phyloP scores from a whole-genome alignment of 2,329 filamentous ascomycete species.

The Aspergillus nomiae region DNA sequence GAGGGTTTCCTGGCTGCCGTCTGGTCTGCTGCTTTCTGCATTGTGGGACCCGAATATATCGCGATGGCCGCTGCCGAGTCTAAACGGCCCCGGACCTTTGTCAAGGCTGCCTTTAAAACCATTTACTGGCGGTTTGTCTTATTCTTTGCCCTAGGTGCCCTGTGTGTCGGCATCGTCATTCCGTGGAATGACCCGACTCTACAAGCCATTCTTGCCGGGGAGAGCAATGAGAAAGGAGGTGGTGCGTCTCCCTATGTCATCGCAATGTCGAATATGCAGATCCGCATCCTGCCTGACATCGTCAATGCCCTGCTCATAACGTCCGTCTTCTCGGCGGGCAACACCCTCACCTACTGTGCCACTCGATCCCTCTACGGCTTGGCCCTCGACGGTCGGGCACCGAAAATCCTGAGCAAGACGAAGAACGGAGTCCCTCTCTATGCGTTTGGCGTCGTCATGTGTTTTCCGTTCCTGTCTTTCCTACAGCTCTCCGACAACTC shows the following conservation, averaged over 20 bases:
- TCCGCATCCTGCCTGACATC: constrained; percentile 63
- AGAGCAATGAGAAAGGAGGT: constrained; percentile 6
- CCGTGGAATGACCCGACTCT: constrained; percentile 65
- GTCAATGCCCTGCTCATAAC: constrained; percentile 70
- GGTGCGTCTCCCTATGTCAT: constrained; percentile 61
- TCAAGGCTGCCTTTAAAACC: constrained; percentile 71
- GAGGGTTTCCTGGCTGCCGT: constrained; percentile 64
- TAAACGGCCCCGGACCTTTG: constrained; percentile 64
- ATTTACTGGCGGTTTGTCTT: constrained; percentile 72
- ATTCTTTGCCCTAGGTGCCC: constrained; percentile 71
- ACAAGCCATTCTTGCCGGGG: constrained; percentile 22
- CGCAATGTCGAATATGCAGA: constrained; percentile 64
- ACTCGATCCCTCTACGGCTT: constrained; percentile 66
- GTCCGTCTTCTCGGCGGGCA: constrained; percentile 65
- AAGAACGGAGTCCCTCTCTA: constrained; percentile 65
- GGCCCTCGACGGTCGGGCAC: constrained; percentile 66
- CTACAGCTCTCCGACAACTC: constrained; percentile 63
- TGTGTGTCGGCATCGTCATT: constrained; percentile 69
- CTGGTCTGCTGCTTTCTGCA: constrained; percentile 65
- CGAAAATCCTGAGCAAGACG: constrained; percentile 46
- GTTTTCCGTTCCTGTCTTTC: constrained; percentile 69
- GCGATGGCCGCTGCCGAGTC: constrained; percentile 65
- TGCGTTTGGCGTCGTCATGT: constrained; percentile 64
- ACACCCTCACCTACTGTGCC: constrained; percentile 64
- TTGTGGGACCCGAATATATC: constrained; percentile 58